These are phyloP conservation scores for Hygrocybe punicea DNA, from an alignment of 768 basidiomycete genomes.

Conservation along the genomic window DNA sequence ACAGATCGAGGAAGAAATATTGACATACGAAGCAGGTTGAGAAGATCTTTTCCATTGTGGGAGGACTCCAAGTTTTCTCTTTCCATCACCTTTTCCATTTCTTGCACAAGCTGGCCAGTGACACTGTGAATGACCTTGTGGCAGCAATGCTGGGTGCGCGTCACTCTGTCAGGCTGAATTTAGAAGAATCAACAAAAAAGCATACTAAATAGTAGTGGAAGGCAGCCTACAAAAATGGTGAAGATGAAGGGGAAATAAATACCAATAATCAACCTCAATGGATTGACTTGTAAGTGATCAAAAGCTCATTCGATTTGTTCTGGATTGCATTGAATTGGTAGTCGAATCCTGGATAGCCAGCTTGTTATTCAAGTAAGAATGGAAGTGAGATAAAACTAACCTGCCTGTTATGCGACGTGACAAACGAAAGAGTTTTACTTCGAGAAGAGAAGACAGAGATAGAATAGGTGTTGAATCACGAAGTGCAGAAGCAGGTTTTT, in stretches of 20 bases:
- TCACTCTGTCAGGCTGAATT: conserved; percentile 51
- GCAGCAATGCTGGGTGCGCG: conserved; percentile 51
- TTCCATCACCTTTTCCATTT: conserved; percentile 76
- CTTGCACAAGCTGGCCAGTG: conserved; percentile 71
- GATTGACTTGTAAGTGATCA: conserved; percentile 81
- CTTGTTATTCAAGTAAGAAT: background rate
- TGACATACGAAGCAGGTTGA: conserved; percentile 70
- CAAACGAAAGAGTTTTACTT: no score
- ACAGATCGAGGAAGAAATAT: conserved; percentile 3
- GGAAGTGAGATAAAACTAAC: conserved; percentile 35
- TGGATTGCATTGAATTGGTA: conserved; percentile 84
- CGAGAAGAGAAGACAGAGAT: no score
- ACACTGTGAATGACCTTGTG: conserved; percentile 62
- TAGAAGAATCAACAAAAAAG: background rate
- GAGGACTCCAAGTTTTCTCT: conserved; percentile 49
- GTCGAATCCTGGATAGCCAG: conserved; percentile 59
- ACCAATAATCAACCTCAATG: conserved; percentile 49
- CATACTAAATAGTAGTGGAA: background rate
- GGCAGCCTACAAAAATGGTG: conserved; percentile 51
- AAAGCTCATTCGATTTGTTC: conserved; percentile 73
- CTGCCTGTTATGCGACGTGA: no score
- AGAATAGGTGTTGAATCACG: no score
- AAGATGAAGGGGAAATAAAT: conserved; percentile 59
- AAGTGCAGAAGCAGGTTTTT: no score
- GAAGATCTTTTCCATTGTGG: conserved; percentile 67